Evolutionary conservation across 345 rosid genomes (phyloP).

Genomic region (Cardamine chenopodiifolia): DNA sequence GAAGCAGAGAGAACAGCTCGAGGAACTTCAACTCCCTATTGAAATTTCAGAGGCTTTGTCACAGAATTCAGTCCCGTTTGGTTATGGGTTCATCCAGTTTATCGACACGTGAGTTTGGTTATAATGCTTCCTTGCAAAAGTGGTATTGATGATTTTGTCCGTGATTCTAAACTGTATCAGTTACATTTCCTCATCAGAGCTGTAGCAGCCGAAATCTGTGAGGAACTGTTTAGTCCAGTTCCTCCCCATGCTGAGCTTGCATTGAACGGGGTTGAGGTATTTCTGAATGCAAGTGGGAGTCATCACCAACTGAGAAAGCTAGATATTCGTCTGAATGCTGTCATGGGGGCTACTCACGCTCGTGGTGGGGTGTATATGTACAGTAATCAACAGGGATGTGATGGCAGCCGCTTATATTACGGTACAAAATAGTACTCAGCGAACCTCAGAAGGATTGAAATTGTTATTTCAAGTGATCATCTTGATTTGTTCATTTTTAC

Average conservation of each 20-base stretch:
- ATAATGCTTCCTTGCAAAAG: background rate
- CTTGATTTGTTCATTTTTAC: conserved; percentile 25
- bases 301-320: conserved; percentile 88
- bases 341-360: conserved; percentile 75
- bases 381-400: conserved; percentile 98
- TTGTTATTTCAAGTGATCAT: background rate
- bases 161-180: background rate
- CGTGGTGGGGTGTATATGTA: conserved; percentile 97
- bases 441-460: background rate
- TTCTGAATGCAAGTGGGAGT: conserved; percentile 98
- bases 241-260: conserved; percentile 99
- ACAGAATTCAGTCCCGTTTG: conserved; percentile 82
- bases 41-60: conserved; percentile 72
- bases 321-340: conserved; percentile 71
- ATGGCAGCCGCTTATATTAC: conserved; percentile 89
- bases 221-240: conserved; percentile 78
- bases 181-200: conserved; percentile 54
- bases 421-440: conserved; percentile 48
- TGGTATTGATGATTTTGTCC: background rate
- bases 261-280: conserved; percentile 90
- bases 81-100: conserved; percentile 85
- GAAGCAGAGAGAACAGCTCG: conserved; percentile 73
- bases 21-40: conserved; percentile 73
- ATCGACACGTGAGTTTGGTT: conserved; percentile 70
- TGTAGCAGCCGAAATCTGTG: conserved; percentile 95